phyloP scores from a whole-genome alignment of 768 basidiomycete species.

The Russula compacta region DNA sequence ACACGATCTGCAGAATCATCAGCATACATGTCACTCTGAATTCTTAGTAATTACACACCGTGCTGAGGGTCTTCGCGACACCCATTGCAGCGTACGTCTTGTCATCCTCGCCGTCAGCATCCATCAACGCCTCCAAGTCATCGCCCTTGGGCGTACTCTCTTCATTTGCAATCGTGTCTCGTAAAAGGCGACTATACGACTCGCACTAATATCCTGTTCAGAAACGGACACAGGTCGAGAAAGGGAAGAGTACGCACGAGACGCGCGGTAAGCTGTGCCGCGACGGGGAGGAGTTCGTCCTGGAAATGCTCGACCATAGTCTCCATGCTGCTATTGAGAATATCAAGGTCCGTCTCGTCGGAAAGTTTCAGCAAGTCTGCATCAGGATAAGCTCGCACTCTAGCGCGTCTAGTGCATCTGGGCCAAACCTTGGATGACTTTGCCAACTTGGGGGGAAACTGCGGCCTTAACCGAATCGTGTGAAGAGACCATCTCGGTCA shows the following conservation, averaged over 20 bases:
- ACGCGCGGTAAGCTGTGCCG: slow-evolving; percentile 67
- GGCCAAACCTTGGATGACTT: slow-evolving; percentile 69
- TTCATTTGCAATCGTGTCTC: slow-evolving; percentile 48
- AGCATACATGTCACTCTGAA: not conserved
- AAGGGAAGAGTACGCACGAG: slow-evolving; percentile 41
- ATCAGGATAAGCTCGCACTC: not conserved
- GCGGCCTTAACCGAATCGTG: slow-evolving; percentile 60
- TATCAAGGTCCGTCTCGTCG: slow-evolving; percentile 86
- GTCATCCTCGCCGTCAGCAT: slow-evolving; percentile 58
- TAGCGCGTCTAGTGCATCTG: not conserved
- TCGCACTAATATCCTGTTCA: slow-evolving; percentile 47
- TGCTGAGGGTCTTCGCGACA: slow-evolving; percentile 74
- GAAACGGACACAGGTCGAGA: not conserved
- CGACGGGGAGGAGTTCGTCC: slow-evolving; percentile 75
- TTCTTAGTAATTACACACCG: slow-evolving; percentile 36
- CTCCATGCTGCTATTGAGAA: slow-evolving; percentile 76
- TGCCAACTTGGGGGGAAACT: slow-evolving; percentile 69
- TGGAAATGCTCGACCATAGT: slow-evolving; percentile 82
- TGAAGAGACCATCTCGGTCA: slow-evolving; percentile 63
- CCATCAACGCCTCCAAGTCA: slow-evolving; percentile 48
- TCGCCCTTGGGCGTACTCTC: slow-evolving; percentile 41
- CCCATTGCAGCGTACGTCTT: slow-evolving; percentile 87
- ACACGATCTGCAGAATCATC: slow-evolving; percentile 46
- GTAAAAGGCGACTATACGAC: slow-evolving; percentile 70
- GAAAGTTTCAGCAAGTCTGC: slow-evolving; percentile 78